Evolutionary conservation across 2,329 filamentous ascomycete genomes (phyloP), one percentile per base, ranked within the genome.

Genomic region (Nectriaceae sp.): DNA sequence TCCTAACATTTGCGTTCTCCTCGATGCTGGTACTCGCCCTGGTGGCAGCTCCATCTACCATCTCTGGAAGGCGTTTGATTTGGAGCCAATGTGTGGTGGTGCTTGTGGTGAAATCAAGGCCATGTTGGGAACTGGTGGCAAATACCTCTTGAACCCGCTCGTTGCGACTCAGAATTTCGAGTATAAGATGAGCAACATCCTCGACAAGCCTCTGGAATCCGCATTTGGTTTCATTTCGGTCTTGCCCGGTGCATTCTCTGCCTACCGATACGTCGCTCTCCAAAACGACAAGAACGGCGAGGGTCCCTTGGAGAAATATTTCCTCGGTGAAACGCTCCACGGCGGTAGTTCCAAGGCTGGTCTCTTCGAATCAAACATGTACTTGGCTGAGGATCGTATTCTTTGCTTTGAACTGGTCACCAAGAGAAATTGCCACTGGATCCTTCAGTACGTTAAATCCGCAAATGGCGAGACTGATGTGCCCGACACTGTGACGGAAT

Each of bases 121-220:
- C 57, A 97, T 97, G 92, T 78, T 97, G 74, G 88, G 87, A 21
- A 84, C 83, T 3, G 84, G 81, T 49, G 92, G 93, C 55, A 93
- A 89, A 70, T 91, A 95, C 62, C 80, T 99, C 29, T 69, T 97
- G 57, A 99, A 97, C 64, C 94, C 94, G 1, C 80, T 99, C 4
- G 89, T 99, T 19, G 94, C 94, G 2, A 92, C 92, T 1, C 94
- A 99, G 65, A 99, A 99, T 66, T 99, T 99, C 62, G 94, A 99
- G 75, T 99, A 99, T 80, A 99, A 99, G 80, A 96, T 99, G 88
- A 96, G 90, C 70, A 99, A 99, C 65, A 99, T 99, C 65, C 80
- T 99, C 38, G 94, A 99, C 70, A 99, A 99, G 74, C 94, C 94
- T 2, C 76, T 99, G 35, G 94, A 99, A 68, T 97, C 93, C 4